These are phyloP conservation scores for Haplographium delicatum DNA, from an alignment of 495 filamentous ascomycete genomes.

Conservation along the genomic window DNA sequence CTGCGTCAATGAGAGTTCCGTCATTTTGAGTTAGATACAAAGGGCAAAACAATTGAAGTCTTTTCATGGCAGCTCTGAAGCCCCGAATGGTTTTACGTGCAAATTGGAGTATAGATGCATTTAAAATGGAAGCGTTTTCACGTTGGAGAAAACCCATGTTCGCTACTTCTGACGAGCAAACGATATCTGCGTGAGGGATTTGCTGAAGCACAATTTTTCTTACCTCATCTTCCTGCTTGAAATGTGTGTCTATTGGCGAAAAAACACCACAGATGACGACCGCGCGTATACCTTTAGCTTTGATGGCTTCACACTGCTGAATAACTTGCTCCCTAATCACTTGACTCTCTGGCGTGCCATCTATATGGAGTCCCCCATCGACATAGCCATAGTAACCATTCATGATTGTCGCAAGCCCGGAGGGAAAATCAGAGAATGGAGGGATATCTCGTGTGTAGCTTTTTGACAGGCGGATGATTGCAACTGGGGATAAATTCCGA, in stretches of 20 bases:
- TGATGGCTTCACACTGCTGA: too few species aligned
- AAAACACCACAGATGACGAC: too few species aligned
- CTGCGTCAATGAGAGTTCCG: conserved; percentile 41
- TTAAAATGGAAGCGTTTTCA: conserved; percentile 50
- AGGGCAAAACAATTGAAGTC: conserved; percentile 39
- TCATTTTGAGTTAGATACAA: conserved; percentile 51
- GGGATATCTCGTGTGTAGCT: conserved; percentile 39
- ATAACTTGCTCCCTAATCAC: too few species aligned
- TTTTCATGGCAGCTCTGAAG: conserved; percentile 38
- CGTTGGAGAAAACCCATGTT: conserved; percentile 44
- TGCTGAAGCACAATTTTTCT: too few species aligned
- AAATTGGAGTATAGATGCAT: conserved; percentile 41
- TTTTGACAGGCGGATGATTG: conserved; percentile 43
- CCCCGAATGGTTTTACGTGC: conserved; percentile 39
- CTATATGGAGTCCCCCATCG: too few species aligned
- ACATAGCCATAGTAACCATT: too few species aligned
- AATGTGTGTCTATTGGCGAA: too few species aligned
- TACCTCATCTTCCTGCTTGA: too few species aligned
- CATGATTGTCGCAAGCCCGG: conserved; percentile 25
- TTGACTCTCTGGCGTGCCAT: too few species aligned
- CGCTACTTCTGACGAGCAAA: conserved; percentile 41
- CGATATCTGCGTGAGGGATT: too few species aligned
- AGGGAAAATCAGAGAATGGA: conserved; percentile 41
- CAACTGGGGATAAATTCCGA: conserved; percentile 39
- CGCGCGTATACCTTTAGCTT: too few species aligned